phyloP scores from a whole-genome alignment of 1,139 yeast genomes.

The Blastobotrys aristatus region DNA sequence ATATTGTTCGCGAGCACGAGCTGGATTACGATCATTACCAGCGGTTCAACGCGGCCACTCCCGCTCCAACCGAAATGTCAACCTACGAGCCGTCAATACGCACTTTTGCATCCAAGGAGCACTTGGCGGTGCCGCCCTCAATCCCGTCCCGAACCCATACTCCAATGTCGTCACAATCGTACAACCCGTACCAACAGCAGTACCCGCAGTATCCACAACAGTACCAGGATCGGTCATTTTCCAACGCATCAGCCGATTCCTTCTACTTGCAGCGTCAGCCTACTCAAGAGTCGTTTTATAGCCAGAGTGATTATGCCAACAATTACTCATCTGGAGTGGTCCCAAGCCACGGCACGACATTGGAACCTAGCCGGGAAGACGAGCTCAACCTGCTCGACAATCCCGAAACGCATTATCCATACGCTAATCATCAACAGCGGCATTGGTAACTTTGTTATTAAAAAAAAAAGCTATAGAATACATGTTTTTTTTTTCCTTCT shows the following conservation, averaged over 20 bases:
- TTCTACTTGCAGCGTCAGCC: neutral
- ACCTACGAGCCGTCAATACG: neutral
- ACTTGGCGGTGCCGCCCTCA: neutral
- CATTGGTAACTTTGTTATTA: slow-evolving; percentile 8
- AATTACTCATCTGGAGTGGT: neutral
- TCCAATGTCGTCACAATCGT: neutral
- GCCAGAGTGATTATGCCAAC: neutral
- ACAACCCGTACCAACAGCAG: neutral
- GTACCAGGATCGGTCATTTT: neutral
- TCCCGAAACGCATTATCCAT: neutral
- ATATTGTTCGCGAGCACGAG: slow-evolving; percentile 29
- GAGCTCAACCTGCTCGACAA: slow-evolving; percentile 1
- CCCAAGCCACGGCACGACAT: neutral
- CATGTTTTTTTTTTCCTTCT: neutral
- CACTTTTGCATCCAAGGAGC: neutral
- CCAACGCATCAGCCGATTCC: neutral
- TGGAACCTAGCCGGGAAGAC: neutral
- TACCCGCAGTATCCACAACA: neutral
- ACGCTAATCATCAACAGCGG: slow-evolving; percentile 3
- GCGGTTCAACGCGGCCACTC: slow-evolving; percentile 3
- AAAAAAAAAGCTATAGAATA: neutral
- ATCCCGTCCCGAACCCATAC: neutral
- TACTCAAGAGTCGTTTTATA: neutral
- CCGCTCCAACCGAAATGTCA: neutral
- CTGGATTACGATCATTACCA: slow-evolving; percentile 27